Evolutionary conservation across 352 stramenopile species (phyloP), one percentile per base, ranked within the genome.

Genomic region (Pythium graminicola): DNA sequence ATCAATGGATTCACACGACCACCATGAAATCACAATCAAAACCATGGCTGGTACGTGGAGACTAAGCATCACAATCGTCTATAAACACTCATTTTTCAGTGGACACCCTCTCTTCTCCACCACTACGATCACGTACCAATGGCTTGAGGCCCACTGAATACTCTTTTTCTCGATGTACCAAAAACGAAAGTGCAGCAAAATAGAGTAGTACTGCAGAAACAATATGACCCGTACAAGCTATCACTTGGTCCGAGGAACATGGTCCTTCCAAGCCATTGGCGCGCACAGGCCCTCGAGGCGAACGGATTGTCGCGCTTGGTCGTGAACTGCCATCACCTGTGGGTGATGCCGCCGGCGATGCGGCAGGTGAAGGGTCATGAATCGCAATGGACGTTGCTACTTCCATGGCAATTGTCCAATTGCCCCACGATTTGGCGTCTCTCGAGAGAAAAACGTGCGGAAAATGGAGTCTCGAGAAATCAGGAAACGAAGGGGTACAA

Each of bases 191-290:
- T 2, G 68, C 63, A 0, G 60, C 77, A 17, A 77, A 61, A 54
- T 82, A 86, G 47, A 93, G 85, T 42, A 72, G 75, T 17, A 73
- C 26, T 1, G 78, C 76, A 4, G 78, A 89, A 11, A 89, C 31
- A 27, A 70, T 62, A 47, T 94, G 83, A 11, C 81, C 79, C 5
- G 68, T 51, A 67, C 79, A 89, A 1, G 79, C 82, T 57, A 90
- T 72, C 35, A 88, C 67, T 46, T 94, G 83, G 48, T 94, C 83
- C 16, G 72, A 69, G n/a, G 83, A 87, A 43, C 73, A 85, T 16
- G 83, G 83, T 4, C 61, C 60, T 48, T 87, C 67, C 17, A 92
- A 70, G 39, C 81, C 81, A 44, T 92, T 87, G 60, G 57, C 70
- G 22, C 81, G 81, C 59, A 81, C 70, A 14, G 60, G 60, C 3